phyloP scores from a whole-genome alignment of 2,329 filamentous ascomycete species.

The Xylariaceae sp. region DNA sequence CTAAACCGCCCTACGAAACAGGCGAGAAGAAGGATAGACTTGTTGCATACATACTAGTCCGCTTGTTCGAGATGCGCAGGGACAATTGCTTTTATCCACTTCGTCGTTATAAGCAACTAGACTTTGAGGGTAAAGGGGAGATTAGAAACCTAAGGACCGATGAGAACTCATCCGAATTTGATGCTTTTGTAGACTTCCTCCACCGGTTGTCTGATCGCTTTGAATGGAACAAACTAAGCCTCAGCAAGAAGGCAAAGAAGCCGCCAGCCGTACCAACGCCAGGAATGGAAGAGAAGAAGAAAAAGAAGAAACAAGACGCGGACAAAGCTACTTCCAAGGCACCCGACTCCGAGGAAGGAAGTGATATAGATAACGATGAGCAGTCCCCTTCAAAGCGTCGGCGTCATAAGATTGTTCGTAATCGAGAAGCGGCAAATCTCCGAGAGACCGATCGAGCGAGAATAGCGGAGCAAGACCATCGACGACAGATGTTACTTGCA shows the following conservation, averaged over 20 bases:
- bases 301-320: background rate
- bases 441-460: slow-evolving; percentile 60
- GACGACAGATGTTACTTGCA: slow-evolving; percentile 49
- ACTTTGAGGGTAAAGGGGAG: slow-evolving; percentile 14
- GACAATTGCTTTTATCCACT: slow-evolving; percentile 9
- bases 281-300: background rate
- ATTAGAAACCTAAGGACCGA: slow-evolving; percentile 9
- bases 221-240: slow-evolving; percentile 20
- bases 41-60: slow-evolving; percentile 25
- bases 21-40: slow-evolving; percentile 15
- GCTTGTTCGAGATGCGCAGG: slow-evolving; percentile 31
- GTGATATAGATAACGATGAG: slow-evolving; percentile 28
- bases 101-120: slow-evolving; percentile 24
- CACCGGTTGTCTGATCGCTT: slow-evolving; percentile 32
- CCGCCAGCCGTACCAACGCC: background rate
- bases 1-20: slow-evolving; percentile 17
- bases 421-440: slow-evolving; percentile 54
- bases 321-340: background rate
- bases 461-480: slow-evolving; percentile 55
- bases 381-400: slow-evolving; percentile 47
- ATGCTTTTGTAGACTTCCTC: slow-evolving; percentile 27
- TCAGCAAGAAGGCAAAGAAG: background rate
- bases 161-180: slow-evolving; percentile 10
- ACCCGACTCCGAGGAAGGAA: slow-evolving; percentile 5
- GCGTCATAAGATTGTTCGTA: slow-evolving; percentile 44